A percentile compares a stretch with the other conserved stretches of the same genome.
Conservation (phyloP, 1,139 yeast species). For the Magnusiomyces suaveolens region DNA sequence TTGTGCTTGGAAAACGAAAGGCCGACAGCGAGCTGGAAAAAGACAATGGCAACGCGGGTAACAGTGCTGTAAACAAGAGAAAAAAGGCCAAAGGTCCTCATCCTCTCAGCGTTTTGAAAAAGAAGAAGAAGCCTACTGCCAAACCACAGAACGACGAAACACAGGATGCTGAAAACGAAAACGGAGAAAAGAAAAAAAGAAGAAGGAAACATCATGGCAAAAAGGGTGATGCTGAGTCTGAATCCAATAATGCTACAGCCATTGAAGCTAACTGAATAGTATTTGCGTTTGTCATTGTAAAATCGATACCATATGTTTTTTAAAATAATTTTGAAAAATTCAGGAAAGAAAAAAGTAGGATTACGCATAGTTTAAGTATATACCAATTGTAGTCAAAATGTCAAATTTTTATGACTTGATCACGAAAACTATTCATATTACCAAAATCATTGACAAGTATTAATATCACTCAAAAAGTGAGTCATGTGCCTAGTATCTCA, state of each 20-base stretch:
- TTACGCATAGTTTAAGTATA: too few relatives aligned
- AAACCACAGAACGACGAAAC: neutral
- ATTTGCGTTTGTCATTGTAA: too few relatives aligned
- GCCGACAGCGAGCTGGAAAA: constrained; percentile 32
- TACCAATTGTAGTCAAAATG: too few relatives aligned
- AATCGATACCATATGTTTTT: too few relatives aligned
- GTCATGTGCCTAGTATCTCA: too few relatives aligned
- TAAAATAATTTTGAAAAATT: too few relatives aligned
- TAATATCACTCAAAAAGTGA: too few relatives aligned
- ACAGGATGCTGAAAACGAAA: neutral
- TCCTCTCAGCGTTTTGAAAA: constrained; percentile 69
- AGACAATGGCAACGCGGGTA: constrained; percentile 13
- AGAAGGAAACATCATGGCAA: constrained; percentile 4
- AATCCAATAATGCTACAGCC: neutral
- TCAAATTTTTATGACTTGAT: too few relatives aligned
- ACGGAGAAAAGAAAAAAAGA: constrained; percentile 3
- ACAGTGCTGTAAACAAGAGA: constrained; percentile 26
- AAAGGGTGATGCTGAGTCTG: neutral
- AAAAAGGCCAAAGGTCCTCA: constrained; percentile 73
- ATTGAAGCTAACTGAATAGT: too few relatives aligned
- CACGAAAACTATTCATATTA: too few relatives aligned
- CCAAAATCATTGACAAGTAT: too few relatives aligned
- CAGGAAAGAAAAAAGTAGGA: too few relatives aligned
- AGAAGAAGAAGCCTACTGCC: constrained; percentile 15
- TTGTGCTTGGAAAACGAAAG: constrained; percentile 7